Percentiles rank a stretch among this genome's conserved stretches.
phyloP scores from a whole-genome alignment of 371 early-diverging fungal genomes.

The Choanephora cucurbitarum region DNA sequence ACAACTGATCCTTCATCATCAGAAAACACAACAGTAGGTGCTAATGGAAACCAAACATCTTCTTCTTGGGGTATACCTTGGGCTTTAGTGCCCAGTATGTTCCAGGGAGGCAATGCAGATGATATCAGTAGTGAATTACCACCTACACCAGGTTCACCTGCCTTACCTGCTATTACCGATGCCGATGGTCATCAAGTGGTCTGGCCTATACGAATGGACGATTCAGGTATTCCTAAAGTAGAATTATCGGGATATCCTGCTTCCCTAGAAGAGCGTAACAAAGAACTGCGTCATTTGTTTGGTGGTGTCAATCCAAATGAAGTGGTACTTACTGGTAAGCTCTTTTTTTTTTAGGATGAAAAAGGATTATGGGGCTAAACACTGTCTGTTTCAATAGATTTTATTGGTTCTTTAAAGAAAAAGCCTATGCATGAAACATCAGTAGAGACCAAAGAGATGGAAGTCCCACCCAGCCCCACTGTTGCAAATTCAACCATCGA shows the following conservation, averaged over 20 bases:
- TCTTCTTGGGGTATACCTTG: conserved; percentile 54
- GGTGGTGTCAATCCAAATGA: conserved; percentile 42
- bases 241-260: conserved; percentile 34
- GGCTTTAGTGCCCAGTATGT: conserved; percentile 46
- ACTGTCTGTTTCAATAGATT: conserved; percentile 25
- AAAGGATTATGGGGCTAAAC: background rate
- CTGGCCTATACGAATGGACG: conserved; percentile 42
- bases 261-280: conserved; percentile 36
- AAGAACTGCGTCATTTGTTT: conserved; percentile 41
- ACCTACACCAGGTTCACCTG: conserved; percentile 18
- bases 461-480: conserved; percentile 23
- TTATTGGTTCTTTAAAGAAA: conserved; percentile 44
- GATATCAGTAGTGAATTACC: conserved; percentile 7
- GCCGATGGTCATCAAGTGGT: conserved; percentile 41
- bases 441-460: conserved; percentile 8
- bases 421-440: conserved; percentile 21
- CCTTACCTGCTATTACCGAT: conserved; percentile 18
- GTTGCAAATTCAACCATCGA: conserved; percentile 18
- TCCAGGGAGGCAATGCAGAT: conserved; percentile 16
- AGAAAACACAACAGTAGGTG: background rate
- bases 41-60: no score
- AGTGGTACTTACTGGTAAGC: conserved; percentile 43
- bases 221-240: conserved; percentile 30
- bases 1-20: conserved; percentile 9
- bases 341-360: no score